A percentile compares a stretch with the other conserved stretches of the same genome.
phyloP scores from a whole-genome alignment of 768 basidiomycete species.

The Kwoniella sp. region DNA sequence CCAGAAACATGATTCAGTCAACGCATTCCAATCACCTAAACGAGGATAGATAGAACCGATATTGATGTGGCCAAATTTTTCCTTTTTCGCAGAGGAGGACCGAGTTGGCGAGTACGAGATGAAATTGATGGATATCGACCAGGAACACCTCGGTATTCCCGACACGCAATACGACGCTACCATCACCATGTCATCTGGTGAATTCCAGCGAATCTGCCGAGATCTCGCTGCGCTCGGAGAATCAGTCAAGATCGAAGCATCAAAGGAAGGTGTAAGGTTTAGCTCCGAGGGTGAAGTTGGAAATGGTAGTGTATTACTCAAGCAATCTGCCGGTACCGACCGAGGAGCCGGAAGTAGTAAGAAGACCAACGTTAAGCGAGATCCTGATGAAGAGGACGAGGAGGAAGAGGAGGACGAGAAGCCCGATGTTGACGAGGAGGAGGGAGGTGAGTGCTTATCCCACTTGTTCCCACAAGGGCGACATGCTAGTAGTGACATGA shows the following conservation, averaged over 20 bases:
- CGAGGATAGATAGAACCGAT: too few species aligned
- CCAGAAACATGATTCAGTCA: too few species aligned
- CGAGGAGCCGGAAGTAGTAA: conserved; percentile 27
- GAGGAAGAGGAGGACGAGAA: conserved; percentile 61
- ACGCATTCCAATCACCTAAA: too few species aligned
- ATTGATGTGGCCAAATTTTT: too few species aligned
- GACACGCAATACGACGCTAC: conserved; percentile 96
- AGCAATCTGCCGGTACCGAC: conserved; percentile 61
- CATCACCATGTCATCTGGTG: conserved; percentile 78
- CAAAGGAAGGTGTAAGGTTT: conserved; percentile 93
- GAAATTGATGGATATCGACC: conserved; percentile 99
- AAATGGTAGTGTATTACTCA: conserved; percentile 80
- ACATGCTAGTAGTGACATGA: too few species aligned
- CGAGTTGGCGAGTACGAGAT: conserved; percentile 97
- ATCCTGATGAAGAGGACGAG: conserved; percentile 53
- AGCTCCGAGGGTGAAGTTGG: conserved; percentile 91
- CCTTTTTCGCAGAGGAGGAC: conserved; percentile 67
- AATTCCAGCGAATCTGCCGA: conserved; percentile 89
- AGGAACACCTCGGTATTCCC: conserved; percentile 90
- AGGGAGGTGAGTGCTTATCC: conserved; percentile 48
- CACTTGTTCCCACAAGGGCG: too few species aligned
- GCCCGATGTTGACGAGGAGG: conserved; percentile 52
- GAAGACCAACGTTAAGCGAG: conserved; percentile 52
- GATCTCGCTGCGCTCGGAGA: conserved; percentile 90
- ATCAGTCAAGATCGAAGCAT: conserved; percentile 90